Evolutionary conservation across 2,329 filamentous ascomycete genomes (phyloP).

Genomic region (Lachnellula arida): DNA sequence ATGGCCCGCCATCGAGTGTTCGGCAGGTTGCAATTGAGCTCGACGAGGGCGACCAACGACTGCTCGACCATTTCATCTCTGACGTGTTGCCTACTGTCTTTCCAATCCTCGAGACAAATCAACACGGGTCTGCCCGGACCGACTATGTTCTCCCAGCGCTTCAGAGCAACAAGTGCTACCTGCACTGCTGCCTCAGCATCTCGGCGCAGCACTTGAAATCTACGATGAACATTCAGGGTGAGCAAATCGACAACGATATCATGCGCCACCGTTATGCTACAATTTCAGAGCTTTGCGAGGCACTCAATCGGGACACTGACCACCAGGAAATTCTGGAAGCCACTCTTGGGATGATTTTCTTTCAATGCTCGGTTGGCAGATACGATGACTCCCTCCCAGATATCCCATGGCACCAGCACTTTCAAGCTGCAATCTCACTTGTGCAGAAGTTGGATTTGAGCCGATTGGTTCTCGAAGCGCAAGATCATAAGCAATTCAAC

Average conservation of each 20-base stretch:
- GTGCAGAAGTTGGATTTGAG: conserved; percentile 82
- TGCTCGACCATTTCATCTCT: conserved; percentile 87
- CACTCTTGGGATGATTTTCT: conserved; percentile 91
- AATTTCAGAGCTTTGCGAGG: conserved; percentile 78
- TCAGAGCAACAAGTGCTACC: conserved; percentile 85
- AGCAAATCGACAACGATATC: conserved; percentile 83
- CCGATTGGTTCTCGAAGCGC: conserved; percentile 56
- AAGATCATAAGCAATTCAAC: conserved; percentile 61
- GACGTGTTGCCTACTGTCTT: conserved; percentile 86
- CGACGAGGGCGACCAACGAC: conserved; percentile 78
- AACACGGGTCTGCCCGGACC: conserved; percentile 74
- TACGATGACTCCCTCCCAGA: conserved; percentile 81
- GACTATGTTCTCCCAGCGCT: conserved; percentile 84
- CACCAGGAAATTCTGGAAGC: conserved; percentile 89
- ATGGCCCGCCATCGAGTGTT: conserved; percentile 57
- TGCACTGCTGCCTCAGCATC: conserved; percentile 93
- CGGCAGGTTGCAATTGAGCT: conserved; percentile 74
- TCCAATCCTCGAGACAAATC: conserved; percentile 85
- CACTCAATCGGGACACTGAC: conserved; percentile 73
- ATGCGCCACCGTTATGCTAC: conserved; percentile 87
- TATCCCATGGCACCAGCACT: conserved; percentile 96
- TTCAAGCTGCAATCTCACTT: conserved; percentile 81
- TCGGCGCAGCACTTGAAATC: conserved; percentile 89
- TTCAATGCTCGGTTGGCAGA: conserved; percentile 86
- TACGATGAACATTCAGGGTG: conserved; percentile 58